phyloP scores from a whole-genome alignment of 441 rosid species.

The Hura crepitans region DNA sequence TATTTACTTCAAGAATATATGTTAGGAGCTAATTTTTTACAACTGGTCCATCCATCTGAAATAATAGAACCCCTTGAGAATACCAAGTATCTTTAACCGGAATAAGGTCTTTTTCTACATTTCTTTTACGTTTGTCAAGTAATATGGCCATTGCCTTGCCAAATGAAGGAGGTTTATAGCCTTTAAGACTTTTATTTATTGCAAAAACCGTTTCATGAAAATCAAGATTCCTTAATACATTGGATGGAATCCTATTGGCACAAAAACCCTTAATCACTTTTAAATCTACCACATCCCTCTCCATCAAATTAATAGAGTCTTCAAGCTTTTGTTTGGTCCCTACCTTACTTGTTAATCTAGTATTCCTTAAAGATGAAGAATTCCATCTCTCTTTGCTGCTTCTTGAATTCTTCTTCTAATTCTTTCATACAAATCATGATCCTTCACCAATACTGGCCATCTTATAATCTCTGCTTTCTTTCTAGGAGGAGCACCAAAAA shows the following conservation, averaged over 20 bases:
- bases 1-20: no score
- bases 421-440: not conserved
- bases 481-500: not conserved
- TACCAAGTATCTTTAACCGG: no score
- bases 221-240: not conserved
- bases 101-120: no score
- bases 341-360: not conserved
- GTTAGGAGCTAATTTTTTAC: no score
- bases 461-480: not conserved
- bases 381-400: not conserved
- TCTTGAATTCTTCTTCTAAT: not conserved
- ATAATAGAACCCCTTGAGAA: no score
- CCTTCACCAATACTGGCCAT: not conserved
- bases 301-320: not conserved
- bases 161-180: not conserved
- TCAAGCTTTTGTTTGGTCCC: not conserved
- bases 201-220: not conserved
- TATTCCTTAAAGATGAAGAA: not conserved
- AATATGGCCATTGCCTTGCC: no score
- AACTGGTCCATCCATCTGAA: no score
- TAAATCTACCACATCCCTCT: not conserved
- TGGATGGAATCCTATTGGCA: not conserved
- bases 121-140: no score
- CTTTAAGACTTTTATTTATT: not conserved
- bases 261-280: not conserved